Evolutionary conservation across 2,329 filamentous ascomycete genomes (phyloP).

Genomic region (Aspergillus versicolor): DNA sequence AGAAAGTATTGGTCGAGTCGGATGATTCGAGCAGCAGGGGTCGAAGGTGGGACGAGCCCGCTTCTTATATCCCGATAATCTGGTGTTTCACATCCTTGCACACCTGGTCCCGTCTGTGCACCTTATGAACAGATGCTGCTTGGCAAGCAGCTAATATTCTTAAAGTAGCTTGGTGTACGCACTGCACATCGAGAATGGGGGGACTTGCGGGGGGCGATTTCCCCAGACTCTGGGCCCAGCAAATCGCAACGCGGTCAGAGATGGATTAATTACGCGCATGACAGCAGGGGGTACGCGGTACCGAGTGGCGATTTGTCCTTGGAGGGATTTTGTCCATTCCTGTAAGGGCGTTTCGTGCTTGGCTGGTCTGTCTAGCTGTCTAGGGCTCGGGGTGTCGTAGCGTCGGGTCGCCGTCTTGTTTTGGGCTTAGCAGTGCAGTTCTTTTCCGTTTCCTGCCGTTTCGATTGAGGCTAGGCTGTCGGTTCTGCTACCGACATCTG

Average conservation of each 20-base stretch:
- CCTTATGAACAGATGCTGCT: background rate
- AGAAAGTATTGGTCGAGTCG: background rate
- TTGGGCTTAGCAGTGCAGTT: background rate
- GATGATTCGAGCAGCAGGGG: background rate
- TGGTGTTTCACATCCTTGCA: conserved; percentile 2
- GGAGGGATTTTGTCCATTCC: conserved; percentile 3
- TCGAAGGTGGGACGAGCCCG: background rate
- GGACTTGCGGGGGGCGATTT: background rate
- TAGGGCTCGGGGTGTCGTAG: background rate
- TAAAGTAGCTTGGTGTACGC: background rate
- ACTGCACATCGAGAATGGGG: background rate
- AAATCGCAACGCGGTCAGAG: background rate
- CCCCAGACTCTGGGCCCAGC: background rate
- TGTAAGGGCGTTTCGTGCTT: background rate
- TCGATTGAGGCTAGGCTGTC: background rate
- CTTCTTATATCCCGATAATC: conserved; percentile 6
- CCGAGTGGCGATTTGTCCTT: background rate
- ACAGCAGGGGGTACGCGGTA: background rate
- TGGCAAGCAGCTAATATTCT: background rate
- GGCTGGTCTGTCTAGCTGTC: background rate
- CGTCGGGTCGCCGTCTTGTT: background rate
- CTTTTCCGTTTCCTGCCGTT: background rate
- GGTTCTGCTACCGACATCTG: too few species aligned
- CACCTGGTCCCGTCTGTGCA: background rate
- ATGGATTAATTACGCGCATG: background rate